A percentile compares a stretch with the other conserved stretches of the same genome.
Conservation (phyloP, 2,329 filamentous ascomycete species). For the Coniochaeta prunicola region DNA sequence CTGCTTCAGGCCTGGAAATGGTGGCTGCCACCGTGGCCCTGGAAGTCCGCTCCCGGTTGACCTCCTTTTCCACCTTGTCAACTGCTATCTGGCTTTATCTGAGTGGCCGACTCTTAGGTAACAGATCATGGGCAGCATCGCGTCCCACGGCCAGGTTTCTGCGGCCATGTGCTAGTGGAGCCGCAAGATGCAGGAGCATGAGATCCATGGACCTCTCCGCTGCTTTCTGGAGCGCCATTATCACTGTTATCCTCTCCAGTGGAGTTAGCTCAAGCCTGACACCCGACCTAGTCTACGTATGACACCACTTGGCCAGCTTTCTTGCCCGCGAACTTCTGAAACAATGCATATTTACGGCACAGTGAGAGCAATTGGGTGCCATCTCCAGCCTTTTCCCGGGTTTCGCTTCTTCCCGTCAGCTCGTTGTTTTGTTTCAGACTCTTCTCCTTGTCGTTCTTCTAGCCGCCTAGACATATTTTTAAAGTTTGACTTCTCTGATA, state of each 20-base stretch:
- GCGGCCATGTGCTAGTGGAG: background rate
- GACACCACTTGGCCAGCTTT: background rate
- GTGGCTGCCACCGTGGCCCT: no score
- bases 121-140: background rate
- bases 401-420: background rate
- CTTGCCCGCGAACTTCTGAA: background rate
- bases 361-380: background rate
- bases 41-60: background rate
- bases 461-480: background rate
- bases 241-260: background rate
- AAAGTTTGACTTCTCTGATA: background rate
- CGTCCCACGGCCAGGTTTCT: background rate
- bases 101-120: background rate
- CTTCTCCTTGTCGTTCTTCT: background rate
- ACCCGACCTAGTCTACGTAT: background rate
- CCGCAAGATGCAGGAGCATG: background rate
- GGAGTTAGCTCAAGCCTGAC: background rate
- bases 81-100: background rate
- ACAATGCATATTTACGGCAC: background rate
- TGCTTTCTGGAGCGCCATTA: background rate
- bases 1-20: background rate
- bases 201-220: background rate
- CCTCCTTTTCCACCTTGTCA: background rate
- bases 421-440: background rate
- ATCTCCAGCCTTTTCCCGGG: background rate